Evolutionary conservation across 352 stramenopile genomes (phyloP).

Genomic region (Phytophthora uliginosa): DNA sequence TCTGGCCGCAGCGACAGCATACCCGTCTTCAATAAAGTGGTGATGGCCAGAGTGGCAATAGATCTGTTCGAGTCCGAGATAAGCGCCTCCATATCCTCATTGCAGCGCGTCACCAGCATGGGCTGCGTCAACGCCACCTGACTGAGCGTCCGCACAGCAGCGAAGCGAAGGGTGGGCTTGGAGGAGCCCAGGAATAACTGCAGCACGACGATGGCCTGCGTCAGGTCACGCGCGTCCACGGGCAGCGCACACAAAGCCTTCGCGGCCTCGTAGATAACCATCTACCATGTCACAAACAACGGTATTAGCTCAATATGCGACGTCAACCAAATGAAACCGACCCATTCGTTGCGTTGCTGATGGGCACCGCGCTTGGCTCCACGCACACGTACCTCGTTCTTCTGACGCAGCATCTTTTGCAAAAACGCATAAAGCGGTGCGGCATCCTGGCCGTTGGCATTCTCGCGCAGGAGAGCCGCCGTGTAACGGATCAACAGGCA

Average conservation of each 20-base stretch:
- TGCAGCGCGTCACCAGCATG: conserved; percentile 97
- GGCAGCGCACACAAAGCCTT: conserved; percentile 97
- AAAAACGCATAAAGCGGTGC: conserved; percentile 92
- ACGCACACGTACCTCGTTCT: conserved; percentile 81
- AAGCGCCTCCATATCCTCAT: conserved; percentile 98
- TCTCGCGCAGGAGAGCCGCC: conserved; percentile 90
- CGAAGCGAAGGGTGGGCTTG: conserved; percentile 97
- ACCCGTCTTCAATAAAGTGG: conserved; percentile 99
- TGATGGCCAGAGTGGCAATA: conserved; percentile 99
- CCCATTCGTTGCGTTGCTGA: background rate
- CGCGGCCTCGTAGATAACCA: conserved; percentile 99
- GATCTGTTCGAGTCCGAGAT: conserved; percentile 98
- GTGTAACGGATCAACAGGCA: conserved; percentile 99
- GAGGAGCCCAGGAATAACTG: conserved; percentile 96
- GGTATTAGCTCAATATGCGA: conserved; percentile 1
- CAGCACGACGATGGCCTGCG: conserved; percentile 97
- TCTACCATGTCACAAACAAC: conserved; percentile 63
- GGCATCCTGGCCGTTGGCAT: conserved; percentile 84
- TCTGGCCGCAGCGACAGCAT: conserved; percentile 1
- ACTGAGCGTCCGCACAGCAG: conserved; percentile 97
- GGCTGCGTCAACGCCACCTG: conserved; percentile 94
- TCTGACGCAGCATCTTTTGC: conserved; percentile 97
- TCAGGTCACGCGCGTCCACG: conserved; percentile 97
- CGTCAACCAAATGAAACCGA: background rate
- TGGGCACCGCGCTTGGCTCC: background rate